Percentiles rank a stretch among this genome's conserved stretches.
Evolutionary conservation across 345 rosid genomes (phyloP).

Genomic region (Boechera retrofracta): DNA sequence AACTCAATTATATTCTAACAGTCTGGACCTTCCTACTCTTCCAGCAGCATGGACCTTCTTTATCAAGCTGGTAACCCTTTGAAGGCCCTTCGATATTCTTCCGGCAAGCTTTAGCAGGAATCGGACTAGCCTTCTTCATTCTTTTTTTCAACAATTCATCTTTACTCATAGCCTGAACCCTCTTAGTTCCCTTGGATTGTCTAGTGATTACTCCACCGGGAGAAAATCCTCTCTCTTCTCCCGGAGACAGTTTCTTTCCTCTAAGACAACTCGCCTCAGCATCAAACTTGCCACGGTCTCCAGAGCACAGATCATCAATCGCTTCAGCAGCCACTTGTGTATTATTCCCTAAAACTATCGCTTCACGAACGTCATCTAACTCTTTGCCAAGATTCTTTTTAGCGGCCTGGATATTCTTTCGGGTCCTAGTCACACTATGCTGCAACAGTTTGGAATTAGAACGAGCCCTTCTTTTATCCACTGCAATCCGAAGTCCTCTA

Average conservation of each 20-base stretch:
- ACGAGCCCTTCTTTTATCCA: slow-evolving; percentile 45
- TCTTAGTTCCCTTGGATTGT: slow-evolving; percentile 52
- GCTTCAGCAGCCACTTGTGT: slow-evolving; percentile 90
- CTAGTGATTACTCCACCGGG: slow-evolving; percentile 46
- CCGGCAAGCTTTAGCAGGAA: slow-evolving; percentile 41
- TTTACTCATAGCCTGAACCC: slow-evolving; percentile 45
- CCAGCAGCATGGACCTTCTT: neutral
- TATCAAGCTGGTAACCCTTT: too few relatives aligned
- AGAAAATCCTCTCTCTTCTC: slow-evolving; percentile 41
- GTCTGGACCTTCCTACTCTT: slow-evolving; percentile 36
- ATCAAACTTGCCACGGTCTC: slow-evolving; percentile 43
- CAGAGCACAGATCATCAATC: slow-evolving; percentile 66
- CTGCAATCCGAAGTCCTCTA: slow-evolving; percentile 41
- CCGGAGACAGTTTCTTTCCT: slow-evolving; percentile 43
- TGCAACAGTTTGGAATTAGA: slow-evolving; percentile 58
- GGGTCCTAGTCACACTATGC: slow-evolving; percentile 41
- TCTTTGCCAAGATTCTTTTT: slow-evolving; percentile 60
- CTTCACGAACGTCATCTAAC: slow-evolving; percentile 47
- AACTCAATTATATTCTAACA: neutral
- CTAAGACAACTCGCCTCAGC: slow-evolving; percentile 38
- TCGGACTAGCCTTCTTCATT: slow-evolving; percentile 52
- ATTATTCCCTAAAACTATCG: slow-evolving; percentile 53
- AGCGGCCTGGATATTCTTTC: slow-evolving; percentile 41
- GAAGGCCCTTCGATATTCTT: slow-evolving; percentile 16
- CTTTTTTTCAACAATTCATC: slow-evolving; percentile 45